Evolutionary conservation across 192 early-diverging fungal species (phyloP).

Genomic region (Obelidium mucronatum): DNA sequence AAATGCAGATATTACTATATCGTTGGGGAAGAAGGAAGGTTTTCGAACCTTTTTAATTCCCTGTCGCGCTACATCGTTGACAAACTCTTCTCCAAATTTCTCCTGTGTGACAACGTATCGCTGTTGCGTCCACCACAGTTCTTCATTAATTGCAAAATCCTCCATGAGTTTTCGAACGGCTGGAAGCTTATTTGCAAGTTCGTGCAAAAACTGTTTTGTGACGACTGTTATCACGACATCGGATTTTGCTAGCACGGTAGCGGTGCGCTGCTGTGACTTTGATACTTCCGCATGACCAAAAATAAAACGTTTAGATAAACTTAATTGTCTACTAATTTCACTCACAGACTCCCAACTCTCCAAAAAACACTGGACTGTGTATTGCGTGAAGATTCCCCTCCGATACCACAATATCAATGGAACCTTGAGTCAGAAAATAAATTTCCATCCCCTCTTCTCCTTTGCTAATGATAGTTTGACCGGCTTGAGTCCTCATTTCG

Average conservation of each 20-base stretch:
- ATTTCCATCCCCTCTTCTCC: constrained; percentile 48
- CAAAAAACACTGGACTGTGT: constrained; percentile 35
- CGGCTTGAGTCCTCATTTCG: constrained; percentile 30
- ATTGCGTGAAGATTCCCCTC: constrained; percentile 16
- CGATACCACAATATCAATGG: constrained; percentile 8
- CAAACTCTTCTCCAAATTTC: constrained; percentile 53
- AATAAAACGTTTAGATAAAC: background rate
- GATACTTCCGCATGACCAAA: constrained; percentile 15
- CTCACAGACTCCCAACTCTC: constrained; percentile 47
- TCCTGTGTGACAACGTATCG: constrained; percentile 17
- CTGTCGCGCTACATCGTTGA: constrained; percentile 46
- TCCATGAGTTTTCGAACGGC: constrained; percentile 20
- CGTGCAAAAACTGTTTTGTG: constrained; percentile 41
- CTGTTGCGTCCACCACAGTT: constrained; percentile 38
- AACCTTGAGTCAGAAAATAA: constrained; percentile 45
- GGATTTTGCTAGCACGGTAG: constrained; percentile 40
- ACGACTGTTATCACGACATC: constrained; percentile 42
- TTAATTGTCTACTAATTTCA: too few species aligned
- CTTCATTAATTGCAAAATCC: constrained; percentile 16
- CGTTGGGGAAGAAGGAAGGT: background rate
- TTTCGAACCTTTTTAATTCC: constrained; percentile 46
- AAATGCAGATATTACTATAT: background rate
- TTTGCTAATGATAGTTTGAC: constrained; percentile 43
- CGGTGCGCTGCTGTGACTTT: constrained; percentile 27
- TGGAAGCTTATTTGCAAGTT: constrained; percentile 13